These are phyloP conservation scores for Verticillium dahliae DNA, from an alignment of 2,329 filamentous ascomycete species.

Conservation along the genomic window DNA sequence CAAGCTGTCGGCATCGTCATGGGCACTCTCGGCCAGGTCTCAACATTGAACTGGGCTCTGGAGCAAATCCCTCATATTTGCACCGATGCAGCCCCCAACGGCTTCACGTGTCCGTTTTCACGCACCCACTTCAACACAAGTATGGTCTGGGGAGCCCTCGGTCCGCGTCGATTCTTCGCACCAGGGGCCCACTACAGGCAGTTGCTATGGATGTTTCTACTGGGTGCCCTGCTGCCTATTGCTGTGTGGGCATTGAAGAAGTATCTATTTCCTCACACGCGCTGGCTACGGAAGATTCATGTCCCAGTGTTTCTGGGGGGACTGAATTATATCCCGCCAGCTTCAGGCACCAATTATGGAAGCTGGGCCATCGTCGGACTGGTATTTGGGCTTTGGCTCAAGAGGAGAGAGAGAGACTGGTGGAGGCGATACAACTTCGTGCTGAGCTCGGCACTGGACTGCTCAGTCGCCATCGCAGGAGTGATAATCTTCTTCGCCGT, in stretches of 20 bases:
- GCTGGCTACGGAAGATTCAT: slow-evolving; percentile 21
- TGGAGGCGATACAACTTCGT: slow-evolving; percentile 25
- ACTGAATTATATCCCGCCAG: slow-evolving; percentile 24
- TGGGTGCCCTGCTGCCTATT: slow-evolving; percentile 41
- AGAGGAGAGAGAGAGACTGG: slow-evolving; percentile 17
- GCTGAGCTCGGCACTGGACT: slow-evolving; percentile 22
- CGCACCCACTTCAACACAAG: slow-evolving; percentile 43
- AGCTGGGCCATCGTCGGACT: slow-evolving; percentile 23
- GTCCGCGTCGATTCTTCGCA: slow-evolving; percentile 48
- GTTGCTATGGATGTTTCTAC: slow-evolving; percentile 47
- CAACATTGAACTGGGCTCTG: slow-evolving; percentile 26
- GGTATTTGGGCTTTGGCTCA: slow-evolving; percentile 18
- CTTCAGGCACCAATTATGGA: slow-evolving; percentile 24
- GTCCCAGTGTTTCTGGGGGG: slow-evolving; percentile 22
- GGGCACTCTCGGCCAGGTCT: slow-evolving; percentile 36
- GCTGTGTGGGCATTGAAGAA: slow-evolving; percentile 30
- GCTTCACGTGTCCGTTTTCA: slow-evolving; percentile 34
- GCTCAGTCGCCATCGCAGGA: slow-evolving; percentile 21
- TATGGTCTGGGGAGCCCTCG: slow-evolving; percentile 51
- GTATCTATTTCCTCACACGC: slow-evolving; percentile 14
- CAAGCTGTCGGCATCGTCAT: slow-evolving; percentile 36
- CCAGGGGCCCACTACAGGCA: slow-evolving; percentile 39
- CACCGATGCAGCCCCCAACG: slow-evolving; percentile 31
- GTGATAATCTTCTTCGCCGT: slow-evolving; percentile 26
- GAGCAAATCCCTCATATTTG: slow-evolving; percentile 45